phyloP scores from a whole-genome alignment of 164 flowering plant genomes.

The Stephania japonica region DNA sequence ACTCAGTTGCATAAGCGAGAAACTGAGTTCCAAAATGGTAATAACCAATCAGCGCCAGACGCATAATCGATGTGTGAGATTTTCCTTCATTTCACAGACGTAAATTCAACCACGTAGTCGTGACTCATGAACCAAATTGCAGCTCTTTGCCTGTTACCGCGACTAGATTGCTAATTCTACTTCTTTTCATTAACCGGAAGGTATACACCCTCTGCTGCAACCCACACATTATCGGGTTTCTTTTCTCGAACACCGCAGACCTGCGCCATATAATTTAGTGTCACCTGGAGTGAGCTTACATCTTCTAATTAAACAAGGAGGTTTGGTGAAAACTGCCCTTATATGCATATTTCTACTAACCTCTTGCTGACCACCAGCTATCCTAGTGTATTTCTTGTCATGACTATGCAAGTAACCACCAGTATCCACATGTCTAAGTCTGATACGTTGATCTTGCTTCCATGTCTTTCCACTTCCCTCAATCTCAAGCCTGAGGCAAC shows the following conservation, averaged over 20 bases:
- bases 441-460: constrained; percentile 90
- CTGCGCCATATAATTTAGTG: constrained; percentile 27
- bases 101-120: not conserved
- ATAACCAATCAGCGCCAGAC: not conserved
- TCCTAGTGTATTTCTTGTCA: constrained; percentile 81
- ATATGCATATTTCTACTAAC: constrained; percentile 27
- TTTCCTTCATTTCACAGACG: not conserved
- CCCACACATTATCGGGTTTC: constrained; percentile 85
- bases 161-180: constrained; percentile 14
- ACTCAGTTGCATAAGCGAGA: not conserved
- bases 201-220: constrained; percentile 91
- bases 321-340: not conserved
- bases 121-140: not conserved
- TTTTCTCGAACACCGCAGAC: constrained; percentile 88
- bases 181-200: constrained; percentile 61
- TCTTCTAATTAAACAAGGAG: not conserved
- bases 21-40: not conserved
- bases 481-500: constrained; percentile 56
- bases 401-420: constrained; percentile 90
- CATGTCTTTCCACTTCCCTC: constrained; percentile 90
- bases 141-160: not conserved
- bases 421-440: constrained; percentile 90
- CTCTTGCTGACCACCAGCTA: constrained; percentile 99
- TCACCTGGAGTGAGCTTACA: not conserved
- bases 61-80: not conserved